phyloP scores from a whole-genome alignment of 257 asterid species.

The Striga asiatica region DNA sequence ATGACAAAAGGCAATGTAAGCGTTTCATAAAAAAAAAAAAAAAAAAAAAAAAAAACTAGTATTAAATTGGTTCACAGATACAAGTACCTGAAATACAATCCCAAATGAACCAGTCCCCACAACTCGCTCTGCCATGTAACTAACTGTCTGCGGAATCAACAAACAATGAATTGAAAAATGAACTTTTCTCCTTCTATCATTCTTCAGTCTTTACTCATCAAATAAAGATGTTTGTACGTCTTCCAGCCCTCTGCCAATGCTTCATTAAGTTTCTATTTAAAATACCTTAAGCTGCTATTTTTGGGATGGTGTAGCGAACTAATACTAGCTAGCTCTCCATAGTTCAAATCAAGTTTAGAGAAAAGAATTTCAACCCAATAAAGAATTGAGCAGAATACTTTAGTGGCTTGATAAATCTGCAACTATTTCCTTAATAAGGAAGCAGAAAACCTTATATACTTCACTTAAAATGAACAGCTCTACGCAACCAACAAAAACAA shows the following conservation, averaged over 20 bases:
- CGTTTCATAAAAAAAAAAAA: background rate
- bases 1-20: conserved; percentile 3
- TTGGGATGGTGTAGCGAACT: conserved; percentile 6
- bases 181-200: background rate
- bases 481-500: too few species aligned
- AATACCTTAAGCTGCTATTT: conserved; percentile 14
- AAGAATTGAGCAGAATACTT: conserved; percentile 1
- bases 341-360: background rate
- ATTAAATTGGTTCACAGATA: background rate
- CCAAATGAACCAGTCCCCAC: conserved; percentile 72
- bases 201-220: background rate
- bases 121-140: conserved; percentile 66
- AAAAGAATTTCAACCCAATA: background rate
- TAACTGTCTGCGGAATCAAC: conserved; percentile 30
- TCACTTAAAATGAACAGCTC: background rate
- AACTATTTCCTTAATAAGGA: background rate
- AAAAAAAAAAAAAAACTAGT: background rate
- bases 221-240: background rate
- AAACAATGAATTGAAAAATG: conserved; percentile 14
- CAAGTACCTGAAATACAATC: conserved; percentile 54
- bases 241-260: background rate
- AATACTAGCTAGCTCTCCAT: background rate
- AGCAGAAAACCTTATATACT: conserved; percentile 1
- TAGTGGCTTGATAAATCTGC: background rate
- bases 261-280: conserved; percentile 5